Evolutionary conservation across 2,329 filamentous ascomycete genomes (phyloP).

Genomic region (Aspergillus brasiliensis): DNA sequence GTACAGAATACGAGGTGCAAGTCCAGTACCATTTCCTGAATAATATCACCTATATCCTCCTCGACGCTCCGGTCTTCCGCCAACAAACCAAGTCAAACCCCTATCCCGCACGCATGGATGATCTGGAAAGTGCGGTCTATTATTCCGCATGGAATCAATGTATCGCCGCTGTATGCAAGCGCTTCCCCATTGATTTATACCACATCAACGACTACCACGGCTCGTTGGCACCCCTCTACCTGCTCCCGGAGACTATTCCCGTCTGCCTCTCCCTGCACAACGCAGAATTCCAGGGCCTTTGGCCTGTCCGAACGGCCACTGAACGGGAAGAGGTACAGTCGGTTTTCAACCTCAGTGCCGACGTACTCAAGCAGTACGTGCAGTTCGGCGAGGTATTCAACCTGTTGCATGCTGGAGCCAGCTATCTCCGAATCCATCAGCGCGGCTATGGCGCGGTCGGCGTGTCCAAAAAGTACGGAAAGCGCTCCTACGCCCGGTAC

Average conservation of each 20-base stretch:
- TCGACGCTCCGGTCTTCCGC: constrained; percentile 67
- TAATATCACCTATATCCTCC: constrained; percentile 68
- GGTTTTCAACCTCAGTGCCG: constrained; percentile 62
- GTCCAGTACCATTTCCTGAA: constrained; percentile 64
- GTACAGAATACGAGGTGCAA: constrained; percentile 60
- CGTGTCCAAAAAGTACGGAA: constrained; percentile 68
- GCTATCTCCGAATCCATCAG: constrained; percentile 66
- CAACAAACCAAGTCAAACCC: constrained; percentile 63
- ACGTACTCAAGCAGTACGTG: constrained; percentile 61
- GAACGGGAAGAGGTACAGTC: constrained; percentile 64
- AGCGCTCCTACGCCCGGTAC: constrained; percentile 66
- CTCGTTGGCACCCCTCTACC: constrained; percentile 62
- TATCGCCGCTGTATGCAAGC: constrained; percentile 62
- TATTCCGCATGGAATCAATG: constrained; percentile 71
- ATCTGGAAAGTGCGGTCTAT: constrained; percentile 66
- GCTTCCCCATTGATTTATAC: constrained; percentile 65
- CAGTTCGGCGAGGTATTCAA: constrained; percentile 71
- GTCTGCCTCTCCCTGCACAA: constrained; percentile 66
- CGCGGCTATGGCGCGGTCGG: constrained; percentile 68
- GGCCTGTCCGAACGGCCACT: constrained; percentile 63
- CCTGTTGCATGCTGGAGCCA: constrained; percentile 64
- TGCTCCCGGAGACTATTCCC: constrained; percentile 64
- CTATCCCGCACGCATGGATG: constrained; percentile 68
- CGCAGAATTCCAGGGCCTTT: constrained; percentile 68
- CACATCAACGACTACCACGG: constrained; percentile 68